Percentiles rank a stretch among this genome's conserved stretches.
These are phyloP conservation scores for Cyberlindnera bimundalis DNA, from an alignment of 805 yeast genomes.

Conservation along the genomic window DNA sequence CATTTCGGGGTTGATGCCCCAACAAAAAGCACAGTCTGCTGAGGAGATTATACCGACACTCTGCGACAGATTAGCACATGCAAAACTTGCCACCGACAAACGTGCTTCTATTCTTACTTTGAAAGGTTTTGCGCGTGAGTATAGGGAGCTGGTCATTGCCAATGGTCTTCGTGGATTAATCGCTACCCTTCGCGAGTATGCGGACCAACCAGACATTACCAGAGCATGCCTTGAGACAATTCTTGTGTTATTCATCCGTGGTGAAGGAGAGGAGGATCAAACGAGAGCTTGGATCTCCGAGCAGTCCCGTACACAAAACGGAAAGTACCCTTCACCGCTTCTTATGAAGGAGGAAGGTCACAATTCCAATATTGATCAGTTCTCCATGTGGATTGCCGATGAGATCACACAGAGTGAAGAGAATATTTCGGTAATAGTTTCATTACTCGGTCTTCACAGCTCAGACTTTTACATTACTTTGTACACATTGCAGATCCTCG, in stretches of 20 bases:
- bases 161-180: slow-evolving; percentile 77
- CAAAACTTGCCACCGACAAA: slow-evolving; percentile 78
- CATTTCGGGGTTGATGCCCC: slow-evolving; percentile 39
- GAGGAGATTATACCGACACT: slow-evolving; percentile 85
- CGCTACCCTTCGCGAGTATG: slow-evolving; percentile 59
- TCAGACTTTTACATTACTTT: slow-evolving; percentile 72
- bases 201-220: slow-evolving; percentile 65
- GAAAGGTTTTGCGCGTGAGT: slow-evolving; percentile 84
- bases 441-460: slow-evolving; percentile 42
- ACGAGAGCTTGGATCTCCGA: slow-evolving; percentile 71
- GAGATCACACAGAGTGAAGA: slow-evolving; percentile 66
- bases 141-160: slow-evolving; percentile 87
- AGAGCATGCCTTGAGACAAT: slow-evolving; percentile 85
- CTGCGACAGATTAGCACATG: slow-evolving; percentile 82
- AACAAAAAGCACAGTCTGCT: slow-evolving; percentile 54
- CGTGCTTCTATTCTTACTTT: slow-evolving; percentile 88
- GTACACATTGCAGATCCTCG: slow-evolving; percentile 80
- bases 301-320: slow-evolving; percentile 69
- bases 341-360: slow-evolving; percentile 43
- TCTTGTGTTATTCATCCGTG: slow-evolving; percentile 73
- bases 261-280: slow-evolving; percentile 58
- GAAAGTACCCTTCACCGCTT: slow-evolving; percentile 75
- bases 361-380: slow-evolving; percentile 61
- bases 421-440: slow-evolving; percentile 33
- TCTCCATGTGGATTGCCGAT: slow-evolving; percentile 93